These are phyloP conservation scores for Lactarius hengduanensis DNA, from an alignment of 768 basidiomycete genomes.

Conservation along the genomic window DNA sequence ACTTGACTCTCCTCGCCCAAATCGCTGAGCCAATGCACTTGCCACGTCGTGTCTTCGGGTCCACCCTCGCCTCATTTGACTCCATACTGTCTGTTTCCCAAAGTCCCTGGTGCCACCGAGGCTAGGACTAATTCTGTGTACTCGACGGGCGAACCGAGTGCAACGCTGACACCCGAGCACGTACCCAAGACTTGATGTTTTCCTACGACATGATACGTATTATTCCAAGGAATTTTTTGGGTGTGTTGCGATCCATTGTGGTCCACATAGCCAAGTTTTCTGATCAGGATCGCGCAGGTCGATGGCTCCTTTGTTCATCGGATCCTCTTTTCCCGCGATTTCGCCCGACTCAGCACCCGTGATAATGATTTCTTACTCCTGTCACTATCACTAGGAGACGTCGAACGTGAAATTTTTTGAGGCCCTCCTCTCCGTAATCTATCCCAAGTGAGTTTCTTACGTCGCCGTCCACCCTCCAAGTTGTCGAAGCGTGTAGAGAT, in stretches of 20 bases:
- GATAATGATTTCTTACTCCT: slow-evolving; percentile 2
- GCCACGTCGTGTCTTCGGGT: background rate
- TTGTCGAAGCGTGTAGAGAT: background rate
- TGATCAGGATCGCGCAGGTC: background rate
- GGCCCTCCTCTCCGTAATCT: slow-evolving; percentile 19
- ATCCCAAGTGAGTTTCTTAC: slow-evolving; percentile 14
- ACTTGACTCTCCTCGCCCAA: slow-evolving; percentile 10
- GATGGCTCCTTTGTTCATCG: slow-evolving; percentile 14
- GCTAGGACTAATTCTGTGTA: background rate
- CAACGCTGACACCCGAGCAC: background rate
- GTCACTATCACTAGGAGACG: slow-evolving; percentile 7
- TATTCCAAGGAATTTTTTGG: slow-evolving; percentile 20
- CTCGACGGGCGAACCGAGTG: background rate
- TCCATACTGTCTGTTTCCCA: background rate
- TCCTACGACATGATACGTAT: slow-evolving; percentile 17
- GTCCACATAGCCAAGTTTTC: background rate
- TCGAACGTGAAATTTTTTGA: slow-evolving; percentile 19
- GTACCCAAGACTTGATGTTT: background rate
- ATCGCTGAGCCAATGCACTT: background rate
- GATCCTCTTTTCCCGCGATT: slow-evolving; percentile 23
- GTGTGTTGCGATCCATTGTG: slow-evolving; percentile 1
- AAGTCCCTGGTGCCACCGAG: background rate
- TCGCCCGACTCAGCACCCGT: background rate
- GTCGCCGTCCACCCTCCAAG: background rate
- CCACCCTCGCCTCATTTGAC: background rate